Conservation (phyloP, 306 rosid genomes). For the Citrullus amarus region DNA sequence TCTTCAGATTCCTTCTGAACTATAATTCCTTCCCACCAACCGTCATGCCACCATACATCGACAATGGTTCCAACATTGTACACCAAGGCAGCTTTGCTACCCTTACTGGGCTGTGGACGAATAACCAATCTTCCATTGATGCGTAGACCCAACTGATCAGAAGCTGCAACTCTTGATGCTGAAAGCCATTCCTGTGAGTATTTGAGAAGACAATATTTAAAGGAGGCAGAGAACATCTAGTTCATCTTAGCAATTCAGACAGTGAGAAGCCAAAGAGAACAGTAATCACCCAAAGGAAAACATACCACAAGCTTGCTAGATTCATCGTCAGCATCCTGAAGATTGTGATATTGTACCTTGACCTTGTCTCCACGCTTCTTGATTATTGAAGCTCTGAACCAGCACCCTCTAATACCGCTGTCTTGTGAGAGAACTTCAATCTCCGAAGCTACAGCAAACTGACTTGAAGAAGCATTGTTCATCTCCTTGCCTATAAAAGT, state of each 20-base stretch:
- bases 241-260: neutral
- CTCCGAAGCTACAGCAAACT: slow-evolving; percentile 36
- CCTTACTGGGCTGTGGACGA: slow-evolving; percentile 32
- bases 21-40: slow-evolving; percentile 97
- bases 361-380: slow-evolving; percentile 56
- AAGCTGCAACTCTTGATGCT: slow-evolving; percentile 46
- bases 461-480: slow-evolving; percentile 8
- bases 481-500: slow-evolving; percentile 12
- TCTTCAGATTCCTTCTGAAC: slow-evolving; percentile 39
- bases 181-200: slow-evolving; percentile 63
- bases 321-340: slow-evolving; percentile 68
- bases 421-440: slow-evolving; percentile 86
- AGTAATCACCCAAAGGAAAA: neutral
- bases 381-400: slow-evolving; percentile 68
- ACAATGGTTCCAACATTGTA: slow-evolving; percentile 50
- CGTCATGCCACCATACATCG: slow-evolving; percentile 83
- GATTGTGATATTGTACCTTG: slow-evolving; percentile 65
- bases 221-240: neutral
- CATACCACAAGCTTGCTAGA: slow-evolving; percentile 64
- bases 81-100: slow-evolving; percentile 15
- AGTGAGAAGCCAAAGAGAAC: neutral
- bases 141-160: slow-evolving; percentile 44
- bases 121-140: slow-evolving; percentile 34
- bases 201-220: neutral
- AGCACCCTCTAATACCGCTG: slow-evolving; percentile 86